Conservation (phyloP, 192 early-diverging fungal genomes). For the Ambispora gerdemannii region DNA sequence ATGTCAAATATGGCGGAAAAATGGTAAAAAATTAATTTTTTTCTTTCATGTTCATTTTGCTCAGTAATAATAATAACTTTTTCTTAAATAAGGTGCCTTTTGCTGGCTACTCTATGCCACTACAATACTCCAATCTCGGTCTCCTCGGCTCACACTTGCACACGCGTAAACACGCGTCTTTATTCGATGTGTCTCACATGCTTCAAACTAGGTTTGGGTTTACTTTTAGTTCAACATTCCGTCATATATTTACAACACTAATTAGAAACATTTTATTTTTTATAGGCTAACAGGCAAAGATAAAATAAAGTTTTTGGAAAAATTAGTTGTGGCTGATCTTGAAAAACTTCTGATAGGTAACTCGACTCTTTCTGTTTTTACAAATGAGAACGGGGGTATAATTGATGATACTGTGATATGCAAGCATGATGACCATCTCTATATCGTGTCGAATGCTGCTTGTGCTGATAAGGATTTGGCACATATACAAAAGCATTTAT, state of each 20-base stretch:
- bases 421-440: constrained; percentile 75
- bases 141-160: constrained; percentile 86
- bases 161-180: constrained; percentile 83
- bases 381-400: constrained; percentile 94
- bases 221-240: too few species aligned
- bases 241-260: too few species aligned
- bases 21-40: constrained; percentile 54
- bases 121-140: constrained; percentile 82
- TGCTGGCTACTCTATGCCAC: constrained; percentile 97
- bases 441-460: constrained; percentile 94
- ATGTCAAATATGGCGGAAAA: constrained; percentile 87
- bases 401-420: constrained; percentile 98
- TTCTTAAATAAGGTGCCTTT: constrained; percentile 60
- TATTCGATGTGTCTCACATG: constrained; percentile 99
- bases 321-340: constrained; percentile 84
- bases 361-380: constrained; percentile 89
- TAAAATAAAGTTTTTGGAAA: constrained; percentile 82
- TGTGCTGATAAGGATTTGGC: constrained; percentile 95
- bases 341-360: constrained; percentile 71
- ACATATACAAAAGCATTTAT: constrained; percentile 79
- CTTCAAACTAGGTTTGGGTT: constrained; percentile 85
- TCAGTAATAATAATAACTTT: background rate
- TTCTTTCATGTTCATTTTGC: background rate
- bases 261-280: too few species aligned
- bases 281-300: constrained; percentile 80